Conservation (phyloP, 305 asterid species). For the Withania somnifera region DNA sequence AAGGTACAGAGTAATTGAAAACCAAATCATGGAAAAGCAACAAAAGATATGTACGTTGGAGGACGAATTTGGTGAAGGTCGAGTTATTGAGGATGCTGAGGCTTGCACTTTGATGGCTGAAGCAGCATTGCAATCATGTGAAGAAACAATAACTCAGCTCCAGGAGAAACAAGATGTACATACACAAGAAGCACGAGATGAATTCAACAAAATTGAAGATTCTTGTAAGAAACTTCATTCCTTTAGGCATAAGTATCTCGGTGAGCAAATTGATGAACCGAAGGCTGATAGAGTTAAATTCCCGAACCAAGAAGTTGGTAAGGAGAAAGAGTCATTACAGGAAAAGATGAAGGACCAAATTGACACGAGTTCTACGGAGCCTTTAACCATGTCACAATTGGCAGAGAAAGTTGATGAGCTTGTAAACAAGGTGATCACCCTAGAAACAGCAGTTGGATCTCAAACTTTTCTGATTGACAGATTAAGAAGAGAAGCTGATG, state of each 20-base stretch:
- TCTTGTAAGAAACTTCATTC: constrained; percentile 36
- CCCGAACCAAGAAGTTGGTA: background rate
- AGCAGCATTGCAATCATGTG: constrained; percentile 51
- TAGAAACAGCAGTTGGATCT: constrained; percentile 50
- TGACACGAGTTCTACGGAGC: constrained; percentile 12
- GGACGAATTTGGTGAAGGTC: constrained; percentile 47
- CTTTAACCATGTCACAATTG: constrained; percentile 37
- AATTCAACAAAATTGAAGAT: constrained; percentile 31
- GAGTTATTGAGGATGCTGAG: constrained; percentile 47
- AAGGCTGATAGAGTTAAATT: background rate
- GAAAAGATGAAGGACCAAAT: constrained; percentile 7
- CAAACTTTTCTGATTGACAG: constrained; percentile 45
- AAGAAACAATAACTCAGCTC: constrained; percentile 32
- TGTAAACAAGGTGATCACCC: constrained; percentile 42
- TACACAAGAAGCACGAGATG: constrained; percentile 28
- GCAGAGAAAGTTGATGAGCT: constrained; percentile 57
- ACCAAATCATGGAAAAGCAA: constrained; percentile 45
- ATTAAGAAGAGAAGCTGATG: constrained; percentile 45
- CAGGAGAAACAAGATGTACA: constrained; percentile 47
- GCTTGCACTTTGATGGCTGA: constrained; percentile 60
- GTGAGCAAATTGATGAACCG: constrained; percentile 6
- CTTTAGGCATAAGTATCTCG: constrained; percentile 21
- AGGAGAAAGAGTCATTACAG: constrained; percentile 6
- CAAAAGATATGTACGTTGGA: constrained; percentile 36
- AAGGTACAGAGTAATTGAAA: constrained; percentile 56